Evolutionary conservation across 768 basidiomycete genomes (phyloP).

Genomic region (Clavaria fumosa): DNA sequence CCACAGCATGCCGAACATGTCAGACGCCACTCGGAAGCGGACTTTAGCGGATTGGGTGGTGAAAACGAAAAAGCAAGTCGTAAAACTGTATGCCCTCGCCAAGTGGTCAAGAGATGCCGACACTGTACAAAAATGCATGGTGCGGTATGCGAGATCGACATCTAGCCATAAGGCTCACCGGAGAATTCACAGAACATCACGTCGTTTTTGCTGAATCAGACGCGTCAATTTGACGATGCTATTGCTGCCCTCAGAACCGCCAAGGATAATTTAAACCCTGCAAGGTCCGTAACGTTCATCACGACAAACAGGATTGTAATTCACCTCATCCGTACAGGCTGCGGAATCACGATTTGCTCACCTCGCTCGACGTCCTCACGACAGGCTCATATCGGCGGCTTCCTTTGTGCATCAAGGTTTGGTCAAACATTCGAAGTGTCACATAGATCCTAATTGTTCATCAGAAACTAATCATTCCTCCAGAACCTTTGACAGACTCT

Average conservation of each 20-base stretch:
- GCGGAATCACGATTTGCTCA: slow-evolving; percentile 86
- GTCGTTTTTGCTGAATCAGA: slow-evolving; percentile 74
- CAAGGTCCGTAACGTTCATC: slow-evolving; percentile 37
- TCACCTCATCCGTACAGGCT: slow-evolving; percentile 31
- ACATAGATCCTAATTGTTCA: slow-evolving; percentile 8
- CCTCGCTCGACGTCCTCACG: slow-evolving; percentile 79
- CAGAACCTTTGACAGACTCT: slow-evolving; percentile 45
- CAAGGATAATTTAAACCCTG: slow-evolving; percentile 56
- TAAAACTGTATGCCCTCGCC: slow-evolving; percentile 73
- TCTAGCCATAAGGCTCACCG: background rate
- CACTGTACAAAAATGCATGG: slow-evolving; percentile 81
- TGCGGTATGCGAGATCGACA: slow-evolving; percentile 12
- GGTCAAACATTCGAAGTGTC: slow-evolving; percentile 16
- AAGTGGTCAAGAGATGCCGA: slow-evolving; percentile 81
- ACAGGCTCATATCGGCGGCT: slow-evolving; percentile 76
- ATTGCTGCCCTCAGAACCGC: slow-evolving; percentile 47
- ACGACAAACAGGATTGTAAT: background rate
- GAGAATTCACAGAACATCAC: slow-evolving; percentile 53
- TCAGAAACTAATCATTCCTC: slow-evolving; percentile 60
- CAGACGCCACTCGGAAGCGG: slow-evolving; percentile 65
- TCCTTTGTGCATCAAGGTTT: slow-evolving; percentile 71
- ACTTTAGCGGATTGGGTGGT: slow-evolving; percentile 80
- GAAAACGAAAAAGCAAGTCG: slow-evolving; percentile 79
- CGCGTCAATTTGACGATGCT: slow-evolving; percentile 64
- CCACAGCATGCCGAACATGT: slow-evolving; percentile 63